Evolutionary conservation across 2,329 filamentous ascomycete genomes (phyloP).

Genomic region (Trichoderma cornu-damae): DNA sequence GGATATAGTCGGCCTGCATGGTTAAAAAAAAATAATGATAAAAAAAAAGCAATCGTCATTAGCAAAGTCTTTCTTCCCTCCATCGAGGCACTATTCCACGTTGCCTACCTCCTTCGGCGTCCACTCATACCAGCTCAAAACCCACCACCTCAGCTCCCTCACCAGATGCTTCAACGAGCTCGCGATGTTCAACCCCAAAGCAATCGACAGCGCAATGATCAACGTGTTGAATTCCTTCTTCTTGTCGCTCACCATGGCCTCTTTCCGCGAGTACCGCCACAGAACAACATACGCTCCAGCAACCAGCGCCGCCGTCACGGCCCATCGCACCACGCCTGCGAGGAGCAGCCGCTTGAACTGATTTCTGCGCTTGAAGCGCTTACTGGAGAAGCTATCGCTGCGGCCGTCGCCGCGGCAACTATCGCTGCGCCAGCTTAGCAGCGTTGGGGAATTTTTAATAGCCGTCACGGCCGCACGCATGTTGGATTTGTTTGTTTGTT

Average conservation of each 20-base stretch:
- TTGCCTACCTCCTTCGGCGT: conserved; percentile 36
- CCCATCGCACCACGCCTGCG: conserved; percentile 25
- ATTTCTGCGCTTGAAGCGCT: conserved; percentile 21
- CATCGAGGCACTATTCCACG: neutral
- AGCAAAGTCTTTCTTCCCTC: neutral
- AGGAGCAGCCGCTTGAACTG: conserved; percentile 23
- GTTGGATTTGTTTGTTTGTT: neutral
- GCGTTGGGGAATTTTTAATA: conserved; percentile 2
- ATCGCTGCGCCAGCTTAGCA: conserved; percentile 8
- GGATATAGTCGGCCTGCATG: conserved; percentile 22
- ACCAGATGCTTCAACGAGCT: conserved; percentile 42
- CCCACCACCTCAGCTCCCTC: conserved; percentile 43
- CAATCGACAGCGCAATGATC: conserved; percentile 41
- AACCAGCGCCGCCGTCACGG: conserved; percentile 29
- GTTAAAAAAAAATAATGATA: too few species aligned
- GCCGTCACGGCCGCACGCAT: conserved; percentile 3
- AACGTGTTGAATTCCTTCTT: conserved; percentile 42
- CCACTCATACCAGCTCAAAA: conserved; percentile 36
- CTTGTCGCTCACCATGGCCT: conserved; percentile 29
- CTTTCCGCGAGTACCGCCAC: conserved; percentile 26
- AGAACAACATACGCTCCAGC: conserved; percentile 29
- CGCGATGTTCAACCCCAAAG: conserved; percentile 39
- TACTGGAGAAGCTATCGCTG: conserved; percentile 22
- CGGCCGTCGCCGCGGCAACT: conserved; percentile 22
- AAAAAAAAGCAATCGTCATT: too few species aligned